A percentile compares a stretch with the other conserved stretches of the same genome.
phyloP scores from a whole-genome alignment of 2,329 filamentous ascomycete genomes.

The Trichoderma guizhouense region DNA sequence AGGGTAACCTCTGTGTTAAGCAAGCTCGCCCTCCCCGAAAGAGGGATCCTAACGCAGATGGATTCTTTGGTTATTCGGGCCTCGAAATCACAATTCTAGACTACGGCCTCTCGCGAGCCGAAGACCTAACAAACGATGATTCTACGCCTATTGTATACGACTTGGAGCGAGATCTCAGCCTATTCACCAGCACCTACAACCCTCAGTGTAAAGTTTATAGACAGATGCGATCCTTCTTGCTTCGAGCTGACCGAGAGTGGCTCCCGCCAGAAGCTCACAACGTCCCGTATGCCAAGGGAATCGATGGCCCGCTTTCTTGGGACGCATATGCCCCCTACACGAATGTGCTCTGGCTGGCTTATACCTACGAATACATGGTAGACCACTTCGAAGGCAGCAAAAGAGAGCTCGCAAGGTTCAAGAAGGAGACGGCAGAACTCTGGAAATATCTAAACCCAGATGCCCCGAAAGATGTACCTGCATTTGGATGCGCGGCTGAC shows the following conservation, averaged over 20 bases:
- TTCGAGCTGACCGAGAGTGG: conserved; percentile 49
- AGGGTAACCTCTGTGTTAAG: conserved; percentile 61
- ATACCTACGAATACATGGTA: conserved; percentile 54
- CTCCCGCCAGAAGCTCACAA: conserved; percentile 47
- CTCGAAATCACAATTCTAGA: conserved; percentile 63
- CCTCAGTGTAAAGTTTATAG: conserved; percentile 60
- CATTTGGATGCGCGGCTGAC: conserved; percentile 54
- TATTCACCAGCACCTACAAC: conserved; percentile 60
- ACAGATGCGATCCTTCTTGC: conserved; percentile 57
- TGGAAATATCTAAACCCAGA: conserved; percentile 53
- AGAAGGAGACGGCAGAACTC: conserved; percentile 48
- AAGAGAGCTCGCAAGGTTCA: conserved; percentile 46
- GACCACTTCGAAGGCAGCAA: conserved; percentile 46
- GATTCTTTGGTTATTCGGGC: conserved; percentile 56
- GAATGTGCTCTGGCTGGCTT: conserved; percentile 64
- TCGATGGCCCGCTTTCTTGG: conserved; percentile 53
- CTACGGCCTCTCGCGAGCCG: conserved; percentile 61
- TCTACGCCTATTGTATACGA: conserved; percentile 50
- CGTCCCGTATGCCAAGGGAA: conserved; percentile 44
- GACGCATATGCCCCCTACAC: conserved; percentile 55
- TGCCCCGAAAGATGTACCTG: conserved; percentile 44
- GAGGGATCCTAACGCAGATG: conserved; percentile 29
- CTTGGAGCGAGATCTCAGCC: conserved; percentile 55
- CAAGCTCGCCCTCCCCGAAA: conserved; percentile 36
- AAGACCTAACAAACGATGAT: conserved; percentile 38